Evolutionary conservation across 805 yeast genomes (phyloP), one percentile per base, ranked within the genome.

Genomic region (Jamesozyma jinghongensis): DNA sequence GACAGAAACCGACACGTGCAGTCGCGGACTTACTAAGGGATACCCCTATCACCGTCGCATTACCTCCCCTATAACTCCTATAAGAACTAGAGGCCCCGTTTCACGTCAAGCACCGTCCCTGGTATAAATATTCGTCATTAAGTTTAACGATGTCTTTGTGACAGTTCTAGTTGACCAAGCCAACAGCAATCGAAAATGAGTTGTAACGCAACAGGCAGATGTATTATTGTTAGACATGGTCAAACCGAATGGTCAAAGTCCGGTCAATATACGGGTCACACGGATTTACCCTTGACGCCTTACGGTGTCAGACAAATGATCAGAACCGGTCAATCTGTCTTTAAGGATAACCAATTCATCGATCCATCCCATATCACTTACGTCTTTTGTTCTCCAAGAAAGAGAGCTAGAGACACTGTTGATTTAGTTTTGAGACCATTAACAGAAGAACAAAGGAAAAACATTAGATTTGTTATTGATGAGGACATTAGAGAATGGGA

Each of bases 191-290:
- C n/a, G n/a, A n/a, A 22, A 22, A 39, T 6, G 22, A 30, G 12
- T 17, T 36, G 29, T 30, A 50, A 55, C 19, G 65, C 72, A 30
- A 70, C 83, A 11, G 88, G 88, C 25, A 72, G 88, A 60, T 73
- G 81, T 38, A 70, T 81, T 19, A 75, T 81, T 48, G 73, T 81
- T 37, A 85, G 92, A 58, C 92, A 83, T 51, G 90, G 90, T 22
- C 95, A 88, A 66, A 88, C 97, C 2, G 94, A 81, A 61, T 88
- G 97, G 97, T 88, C 97, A 35, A 79, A 83, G 54, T 73, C 87
- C 2, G 97, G 97, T 19, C 95, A 85, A 59, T 81, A 85, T 65
- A 90, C 97, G 3, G 85, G 96, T 2, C 49, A 69, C 33, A 90
- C 97, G 1, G 97, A 90, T 52, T 57, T 90, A 14, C 77, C 78